phyloP scores from a whole-genome alignment of 192 early-diverging fungal species.

The Coemansia sp. region DNA sequence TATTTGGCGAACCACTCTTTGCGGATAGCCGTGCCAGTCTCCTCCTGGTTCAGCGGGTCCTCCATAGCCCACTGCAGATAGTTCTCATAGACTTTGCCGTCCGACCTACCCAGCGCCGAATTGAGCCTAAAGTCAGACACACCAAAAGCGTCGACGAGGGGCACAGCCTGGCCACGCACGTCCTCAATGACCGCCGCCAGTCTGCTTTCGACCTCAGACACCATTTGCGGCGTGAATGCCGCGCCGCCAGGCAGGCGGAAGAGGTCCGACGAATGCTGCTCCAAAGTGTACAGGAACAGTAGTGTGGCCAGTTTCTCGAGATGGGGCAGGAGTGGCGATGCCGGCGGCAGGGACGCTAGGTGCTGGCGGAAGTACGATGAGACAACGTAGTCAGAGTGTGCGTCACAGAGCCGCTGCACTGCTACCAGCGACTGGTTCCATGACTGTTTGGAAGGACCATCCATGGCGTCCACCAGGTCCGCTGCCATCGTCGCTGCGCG shows the following conservation, averaged over 20 bases:
- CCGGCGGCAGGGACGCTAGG: conserved; percentile 31
- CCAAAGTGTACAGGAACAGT: conserved; percentile 64
- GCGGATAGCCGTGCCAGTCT: conserved; percentile 26
- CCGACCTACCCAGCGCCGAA: conserved; percentile 71
- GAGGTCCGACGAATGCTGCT: conserved; percentile 57
- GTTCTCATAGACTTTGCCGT: conserved; percentile 77
- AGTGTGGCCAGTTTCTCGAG: conserved; percentile 49
- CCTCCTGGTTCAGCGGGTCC: conserved; percentile 68
- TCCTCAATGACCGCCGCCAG: conserved; percentile 59
- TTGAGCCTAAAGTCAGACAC: conserved; percentile 73
- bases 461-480: conserved; percentile 62
- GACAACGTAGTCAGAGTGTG: conserved; percentile 76
- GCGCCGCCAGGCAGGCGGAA: conserved; percentile 61
- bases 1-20: conserved; percentile 44
- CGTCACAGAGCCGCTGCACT: conserved; percentile 67
- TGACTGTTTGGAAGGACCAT: conserved; percentile 42
- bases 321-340: conserved; percentile 30
- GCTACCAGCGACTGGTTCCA: conserved; percentile 63
- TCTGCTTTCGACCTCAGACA: conserved; percentile 50
- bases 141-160: conserved; percentile 77
- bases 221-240: conserved; percentile 54
- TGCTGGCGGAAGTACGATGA: conserved; percentile 69
- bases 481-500: conserved; percentile 66
- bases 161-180: conserved; percentile 72
- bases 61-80: conserved; percentile 70